Base-by-base conservation (phyloP, 1,284 basidiomycete genomes). In the Apiotrichum mycotoxinovorans region DNA sequence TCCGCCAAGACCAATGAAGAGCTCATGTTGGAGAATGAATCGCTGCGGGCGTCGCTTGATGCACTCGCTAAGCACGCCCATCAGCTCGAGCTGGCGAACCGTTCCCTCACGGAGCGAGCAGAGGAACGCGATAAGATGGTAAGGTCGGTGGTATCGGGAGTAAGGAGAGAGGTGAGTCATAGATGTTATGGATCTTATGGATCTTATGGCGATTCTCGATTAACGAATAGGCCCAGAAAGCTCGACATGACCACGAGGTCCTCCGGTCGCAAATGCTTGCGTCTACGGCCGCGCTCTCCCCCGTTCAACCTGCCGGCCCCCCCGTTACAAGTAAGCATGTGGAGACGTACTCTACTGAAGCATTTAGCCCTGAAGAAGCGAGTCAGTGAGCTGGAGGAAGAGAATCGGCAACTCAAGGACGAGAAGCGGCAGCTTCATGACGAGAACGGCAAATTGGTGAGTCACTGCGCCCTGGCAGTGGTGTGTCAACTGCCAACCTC, bases 321-420 rank as follows among this genome's bases (percentile, higher is more conserved):
- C 35, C 48, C 23, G 46, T 41, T 8, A 26, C 38, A 23, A 45
- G 55, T 52, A 26, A 42, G 51, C 41, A 17, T 9, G 2, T 26
- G 34, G 15, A 1, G 9, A 9, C n/a, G 17, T 33, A 22, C 14
- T 15, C 34, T 11, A 8, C 23, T 38, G 25, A 49, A 23, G 25
- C 7, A 15, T 8, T 25, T 42, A 49, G 53, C 56, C 4, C 40
- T 56, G 35, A 47, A 48, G 41, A 54, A 37, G 34, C 57, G 67
- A 20, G 80, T 88, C 20, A 83, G 83, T 58, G 87, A 89, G 65
- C 80, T 92, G 3, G 91, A 94, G 69, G 87, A 89, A 38, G 89
- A 93, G 65, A 74, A 88, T 27, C 54, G 48, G n/a, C 17, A 12
- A 0, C 34, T 68, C 8, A 66, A 57, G 37, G 51, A 35, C 23